phyloP scores from a whole-genome alignment of 1,284 basidiomycete genomes.

The Marasmius oreades region DNA sequence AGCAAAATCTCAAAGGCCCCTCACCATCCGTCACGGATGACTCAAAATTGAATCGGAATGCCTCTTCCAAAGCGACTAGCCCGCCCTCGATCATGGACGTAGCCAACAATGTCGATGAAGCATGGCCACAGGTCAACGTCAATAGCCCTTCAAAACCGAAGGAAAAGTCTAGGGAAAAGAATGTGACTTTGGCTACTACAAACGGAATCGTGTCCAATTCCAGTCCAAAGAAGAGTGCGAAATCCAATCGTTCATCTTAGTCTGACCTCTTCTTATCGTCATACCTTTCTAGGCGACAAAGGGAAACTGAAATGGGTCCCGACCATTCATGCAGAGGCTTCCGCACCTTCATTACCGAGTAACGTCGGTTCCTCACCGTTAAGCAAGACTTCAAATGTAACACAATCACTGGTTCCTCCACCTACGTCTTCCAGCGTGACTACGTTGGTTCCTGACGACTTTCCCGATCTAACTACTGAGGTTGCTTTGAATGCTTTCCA shows the following conservation, averaged over 20 bases:
- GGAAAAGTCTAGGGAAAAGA: background rate
- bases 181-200: background rate
- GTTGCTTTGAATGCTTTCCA: background rate
- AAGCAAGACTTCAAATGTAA: background rate
- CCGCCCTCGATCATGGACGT: background rate
- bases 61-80: background rate
- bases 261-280: background rate
- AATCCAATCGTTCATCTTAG: background rate
- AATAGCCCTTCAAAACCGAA: background rate
- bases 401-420: background rate
- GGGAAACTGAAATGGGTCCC: background rate
- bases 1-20: background rate
- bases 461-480: background rate
- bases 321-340: background rate
- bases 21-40: background rate
- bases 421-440: background rate
- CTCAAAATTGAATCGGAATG: background rate
- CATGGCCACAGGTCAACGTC: background rate
- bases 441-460: background rate
- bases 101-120: background rate
- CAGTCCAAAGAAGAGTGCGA: background rate
- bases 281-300: background rate
- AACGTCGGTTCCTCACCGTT: background rate
- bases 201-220: background rate
- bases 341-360: background rate